Evolutionary conservation across 164 flowering plant species (phyloP).

Genomic region (Malania oleifera): DNA sequence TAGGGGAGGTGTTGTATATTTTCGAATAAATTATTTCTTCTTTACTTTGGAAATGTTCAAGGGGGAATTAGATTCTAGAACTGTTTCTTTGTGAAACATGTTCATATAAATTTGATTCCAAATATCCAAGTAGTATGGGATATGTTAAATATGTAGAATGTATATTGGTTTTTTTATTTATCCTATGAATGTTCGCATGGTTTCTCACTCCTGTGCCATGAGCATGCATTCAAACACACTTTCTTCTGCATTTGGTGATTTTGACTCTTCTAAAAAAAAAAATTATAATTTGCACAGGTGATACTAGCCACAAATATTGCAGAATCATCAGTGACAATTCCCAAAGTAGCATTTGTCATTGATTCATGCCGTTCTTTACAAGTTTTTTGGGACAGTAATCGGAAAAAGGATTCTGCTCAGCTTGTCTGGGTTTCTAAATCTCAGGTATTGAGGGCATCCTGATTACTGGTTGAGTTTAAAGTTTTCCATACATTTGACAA

Average conservation of each 20-base stretch:
- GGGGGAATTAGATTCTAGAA: too few relatives aligned
- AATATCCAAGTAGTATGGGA: background rate
- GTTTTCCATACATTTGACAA: background rate
- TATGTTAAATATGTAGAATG: background rate
- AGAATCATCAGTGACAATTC: constrained; percentile 98
- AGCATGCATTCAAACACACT: too few relatives aligned
- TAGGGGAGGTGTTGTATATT: too few relatives aligned
- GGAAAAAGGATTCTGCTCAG: constrained; percentile 62
- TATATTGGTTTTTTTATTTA: too few relatives aligned
- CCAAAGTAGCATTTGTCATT: constrained; percentile 90
- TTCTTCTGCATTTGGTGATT: too few relatives aligned
- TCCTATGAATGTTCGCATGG: too few relatives aligned
- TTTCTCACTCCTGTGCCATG: too few relatives aligned
- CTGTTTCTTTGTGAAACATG: background rate
- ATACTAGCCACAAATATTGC: constrained; percentile 98
- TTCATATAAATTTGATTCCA: background rate
- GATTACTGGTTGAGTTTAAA: constrained; percentile 4
- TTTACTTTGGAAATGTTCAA: too few relatives aligned
- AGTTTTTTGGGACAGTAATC: constrained; percentile 70
- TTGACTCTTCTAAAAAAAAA: too few relatives aligned
- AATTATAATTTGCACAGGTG: constrained; percentile 46
- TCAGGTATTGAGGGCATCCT: constrained; percentile 52
- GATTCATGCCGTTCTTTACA: constrained; percentile 95
- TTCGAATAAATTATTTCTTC: too few relatives aligned
- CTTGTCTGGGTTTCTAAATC: constrained; percentile 95